phyloP scores from a whole-genome alignment of 768 basidiomycete species.

The Pisolithus microcarpus region DNA sequence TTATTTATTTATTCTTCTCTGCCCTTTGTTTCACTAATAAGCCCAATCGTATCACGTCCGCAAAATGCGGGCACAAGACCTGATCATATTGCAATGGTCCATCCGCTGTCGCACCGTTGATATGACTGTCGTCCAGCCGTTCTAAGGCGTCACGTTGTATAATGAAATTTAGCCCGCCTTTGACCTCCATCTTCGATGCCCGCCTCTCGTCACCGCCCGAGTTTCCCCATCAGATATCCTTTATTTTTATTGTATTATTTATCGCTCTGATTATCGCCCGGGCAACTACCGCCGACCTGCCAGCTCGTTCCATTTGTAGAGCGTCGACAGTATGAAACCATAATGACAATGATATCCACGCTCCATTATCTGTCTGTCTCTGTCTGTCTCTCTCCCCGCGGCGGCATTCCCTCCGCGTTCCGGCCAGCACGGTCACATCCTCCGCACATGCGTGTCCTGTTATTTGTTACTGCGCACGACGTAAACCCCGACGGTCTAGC shows the following conservation, averaged over 20 bases:
- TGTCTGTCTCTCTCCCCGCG: background rate
- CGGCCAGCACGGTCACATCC: background rate
- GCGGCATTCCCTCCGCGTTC: background rate
- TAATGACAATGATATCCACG: background rate
- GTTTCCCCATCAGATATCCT: background rate
- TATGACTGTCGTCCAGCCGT: background rate
- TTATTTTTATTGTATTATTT: background rate
- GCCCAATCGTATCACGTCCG: background rate
- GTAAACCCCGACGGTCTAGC: background rate
- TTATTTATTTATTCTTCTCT: background rate
- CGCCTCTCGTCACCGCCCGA: background rate
- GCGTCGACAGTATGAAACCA: background rate
- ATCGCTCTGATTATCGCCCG: background rate
- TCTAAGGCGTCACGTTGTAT: background rate
- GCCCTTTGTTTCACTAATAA: background rate
- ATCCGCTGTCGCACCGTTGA: background rate
- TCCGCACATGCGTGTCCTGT: background rate
- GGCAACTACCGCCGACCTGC: background rate
- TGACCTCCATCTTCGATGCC: background rate
- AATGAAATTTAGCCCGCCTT: slow-evolving; percentile 1
- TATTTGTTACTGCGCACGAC: background rate
- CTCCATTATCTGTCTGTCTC: background rate
- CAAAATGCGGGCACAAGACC: background rate
- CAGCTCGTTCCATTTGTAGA: background rate
- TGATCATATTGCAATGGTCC: background rate